These are phyloP conservation scores for Leccinum insolens DNA, from an alignment of 1,284 basidiomycete species.

Conservation along the genomic window DNA sequence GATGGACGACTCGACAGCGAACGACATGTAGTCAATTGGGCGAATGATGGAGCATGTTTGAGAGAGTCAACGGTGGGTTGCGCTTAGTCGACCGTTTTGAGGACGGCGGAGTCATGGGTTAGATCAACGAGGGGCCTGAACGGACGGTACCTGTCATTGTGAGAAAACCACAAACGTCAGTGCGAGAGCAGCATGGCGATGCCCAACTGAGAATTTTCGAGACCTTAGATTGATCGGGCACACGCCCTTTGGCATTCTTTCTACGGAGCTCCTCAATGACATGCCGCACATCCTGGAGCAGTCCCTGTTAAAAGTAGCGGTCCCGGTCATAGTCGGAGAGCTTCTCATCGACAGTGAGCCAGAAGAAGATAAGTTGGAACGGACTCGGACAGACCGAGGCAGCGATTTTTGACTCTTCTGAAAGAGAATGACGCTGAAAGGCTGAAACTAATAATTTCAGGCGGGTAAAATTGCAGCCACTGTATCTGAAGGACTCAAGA, in stretches of 20 bases:
- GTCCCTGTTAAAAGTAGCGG: no score
- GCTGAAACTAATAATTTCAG: no score
- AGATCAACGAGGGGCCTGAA: constrained; percentile 10
- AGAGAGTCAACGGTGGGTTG: constrained; percentile 20
- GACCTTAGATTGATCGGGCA: constrained; percentile 7
- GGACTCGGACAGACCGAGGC: background rate
- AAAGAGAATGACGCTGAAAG: background rate
- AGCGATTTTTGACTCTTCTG: background rate
- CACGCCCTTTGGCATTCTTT: background rate
- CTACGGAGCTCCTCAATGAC: no score
- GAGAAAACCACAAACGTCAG: constrained; percentile 32
- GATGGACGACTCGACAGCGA: no score
- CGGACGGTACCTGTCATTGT: constrained; percentile 27
- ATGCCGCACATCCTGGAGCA: no score
- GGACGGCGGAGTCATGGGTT: background rate
- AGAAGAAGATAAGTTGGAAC: no score
- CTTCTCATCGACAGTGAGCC: no score
- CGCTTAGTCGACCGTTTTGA: background rate
- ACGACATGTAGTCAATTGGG: no score
- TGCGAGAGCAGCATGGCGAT: background rate
- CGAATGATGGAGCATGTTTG: no score
- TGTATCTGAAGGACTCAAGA: background rate
- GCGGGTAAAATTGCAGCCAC: background rate
- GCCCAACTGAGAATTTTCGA: background rate
- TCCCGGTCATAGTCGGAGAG: no score